phyloP scores from a whole-genome alignment of 2,329 filamentous ascomycete genomes.

The Botrytis byssoidea region DNA sequence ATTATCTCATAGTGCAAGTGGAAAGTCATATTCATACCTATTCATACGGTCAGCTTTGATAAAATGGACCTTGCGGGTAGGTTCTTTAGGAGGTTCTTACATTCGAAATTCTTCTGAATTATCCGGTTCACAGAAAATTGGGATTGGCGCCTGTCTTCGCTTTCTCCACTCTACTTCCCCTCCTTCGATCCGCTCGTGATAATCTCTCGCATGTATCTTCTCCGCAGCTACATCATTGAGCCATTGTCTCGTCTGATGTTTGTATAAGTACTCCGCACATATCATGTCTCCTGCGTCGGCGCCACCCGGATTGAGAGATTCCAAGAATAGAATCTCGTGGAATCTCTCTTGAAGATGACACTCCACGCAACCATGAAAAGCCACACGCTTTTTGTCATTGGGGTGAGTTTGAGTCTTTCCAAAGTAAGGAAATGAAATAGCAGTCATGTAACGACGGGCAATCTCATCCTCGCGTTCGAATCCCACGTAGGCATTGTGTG shows the following conservation, averaged over 20 bases:
- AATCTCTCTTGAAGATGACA: background rate
- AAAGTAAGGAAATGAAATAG: background rate
- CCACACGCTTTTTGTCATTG: background rate
- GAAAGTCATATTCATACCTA: background rate
- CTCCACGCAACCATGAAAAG: background rate
- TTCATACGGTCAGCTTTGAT: background rate
- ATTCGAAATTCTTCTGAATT: background rate
- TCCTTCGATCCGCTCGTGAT: background rate
- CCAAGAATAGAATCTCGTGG: background rate
- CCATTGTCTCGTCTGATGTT: background rate
- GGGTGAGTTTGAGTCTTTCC: background rate
- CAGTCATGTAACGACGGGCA: slow-evolving; percentile 2
- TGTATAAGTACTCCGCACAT: background rate
- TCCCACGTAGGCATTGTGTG: background rate
- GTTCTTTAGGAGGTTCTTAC: background rate
- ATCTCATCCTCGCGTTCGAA: background rate
- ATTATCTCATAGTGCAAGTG: background rate
- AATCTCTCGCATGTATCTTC: background rate
- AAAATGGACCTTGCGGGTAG: background rate
- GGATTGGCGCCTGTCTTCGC: background rate
- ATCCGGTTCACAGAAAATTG: background rate
- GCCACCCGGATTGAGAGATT: background rate
- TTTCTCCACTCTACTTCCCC: background rate
- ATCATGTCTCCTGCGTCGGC: no score
- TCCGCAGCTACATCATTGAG: background rate